Evolutionary conservation across 257 asterid genomes (phyloP), one percentile per base, ranked within the genome.

Genomic region (Jacaranda mimosifolia): DNA sequence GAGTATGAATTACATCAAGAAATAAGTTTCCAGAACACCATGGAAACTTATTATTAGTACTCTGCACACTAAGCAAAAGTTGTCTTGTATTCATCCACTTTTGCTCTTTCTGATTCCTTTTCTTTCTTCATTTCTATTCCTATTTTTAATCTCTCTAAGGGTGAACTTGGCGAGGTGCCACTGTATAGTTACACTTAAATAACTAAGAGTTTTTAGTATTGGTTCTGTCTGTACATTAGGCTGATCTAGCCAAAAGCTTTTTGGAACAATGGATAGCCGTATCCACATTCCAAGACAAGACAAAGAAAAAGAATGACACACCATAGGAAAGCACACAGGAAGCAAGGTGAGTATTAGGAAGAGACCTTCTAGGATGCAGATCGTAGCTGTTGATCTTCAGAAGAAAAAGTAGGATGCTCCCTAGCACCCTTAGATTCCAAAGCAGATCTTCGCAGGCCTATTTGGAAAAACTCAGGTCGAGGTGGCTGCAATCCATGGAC

Each of bases 181-280:
- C 80, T 81, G 87, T 89, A 83, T 91, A 91, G 89, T 80, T 89
- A 94, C 91, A 81, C 88, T 72, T 78, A 86, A 9, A 81, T 71
- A 77, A 72, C 92, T 86, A 86, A 86, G 66, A 80, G 84, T 74
- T 77, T 85, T 75, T 80, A 86, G 77, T 84, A 86, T 85, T 85
- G 83, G 75, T 68, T 87, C 91, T 87, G 81, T 91, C 94, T 94
- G 91, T 92, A 94, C 97, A 94, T 72, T 87, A 81, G 89, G 98
- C 97, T 83, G 82, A 77, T 81, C 68, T 83, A 83, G 91, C 96
- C 97, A 75, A 85, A 80, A 78, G 70, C 79, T 79, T 83, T 70
- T 70, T 60, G 86, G 92, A 85, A 85, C 82, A 65, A 17, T 74
- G 83, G 88, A 88, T 79, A 79, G 70, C 92, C 93, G 49, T 73